Evolutionary conservation across 2,329 filamentous ascomycete species (phyloP).

Genomic region (Elsinoe fawcettii): DNA sequence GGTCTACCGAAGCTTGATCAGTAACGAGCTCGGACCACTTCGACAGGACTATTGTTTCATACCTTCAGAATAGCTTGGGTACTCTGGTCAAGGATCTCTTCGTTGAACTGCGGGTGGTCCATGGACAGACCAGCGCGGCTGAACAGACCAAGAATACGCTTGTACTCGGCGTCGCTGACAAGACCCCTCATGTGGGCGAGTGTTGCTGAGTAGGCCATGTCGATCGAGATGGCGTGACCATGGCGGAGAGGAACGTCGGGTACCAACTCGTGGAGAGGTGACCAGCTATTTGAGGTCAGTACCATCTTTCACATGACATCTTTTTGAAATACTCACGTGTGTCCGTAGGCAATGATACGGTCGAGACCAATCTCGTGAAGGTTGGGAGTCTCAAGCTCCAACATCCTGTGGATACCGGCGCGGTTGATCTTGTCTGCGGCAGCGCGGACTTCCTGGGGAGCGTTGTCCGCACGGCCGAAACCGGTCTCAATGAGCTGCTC

Average conservation of each 20-base stretch:
- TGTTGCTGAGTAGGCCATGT: conserved; percentile 68
- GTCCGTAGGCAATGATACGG: conserved; percentile 65
- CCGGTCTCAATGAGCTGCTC: conserved; percentile 58
- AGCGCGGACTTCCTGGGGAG: conserved; percentile 47
- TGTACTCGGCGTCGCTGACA: conserved; percentile 53
- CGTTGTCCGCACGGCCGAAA: conserved; percentile 55
- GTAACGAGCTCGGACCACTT: background rate
- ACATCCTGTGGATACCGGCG: conserved; percentile 64
- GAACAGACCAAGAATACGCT: conserved; percentile 57
- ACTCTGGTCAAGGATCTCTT: conserved; percentile 55
- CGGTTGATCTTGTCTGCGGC: conserved; percentile 61
- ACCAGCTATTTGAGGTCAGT: conserved; percentile 46
- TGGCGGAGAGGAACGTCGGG: conserved; percentile 62
- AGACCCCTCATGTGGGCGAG: conserved; percentile 57
- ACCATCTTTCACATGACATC: background rate
- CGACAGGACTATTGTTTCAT: conserved; percentile 5
- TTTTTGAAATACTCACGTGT: conserved; percentile 48
- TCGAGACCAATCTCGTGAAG: conserved; percentile 66
- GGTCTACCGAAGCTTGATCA: conserved; percentile 34
- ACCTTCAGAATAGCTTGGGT: conserved; percentile 59
- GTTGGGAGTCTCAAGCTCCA: conserved; percentile 65
- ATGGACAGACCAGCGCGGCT: conserved; percentile 63
- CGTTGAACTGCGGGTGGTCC: conserved; percentile 62
- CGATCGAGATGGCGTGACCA: conserved; percentile 66
- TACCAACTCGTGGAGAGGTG: conserved; percentile 61